Percentiles rank a stretch among this genome's conserved stretches.
Conservation (phyloP, 768 basidiomycete species). For the Tulasnella sp. region DNA sequence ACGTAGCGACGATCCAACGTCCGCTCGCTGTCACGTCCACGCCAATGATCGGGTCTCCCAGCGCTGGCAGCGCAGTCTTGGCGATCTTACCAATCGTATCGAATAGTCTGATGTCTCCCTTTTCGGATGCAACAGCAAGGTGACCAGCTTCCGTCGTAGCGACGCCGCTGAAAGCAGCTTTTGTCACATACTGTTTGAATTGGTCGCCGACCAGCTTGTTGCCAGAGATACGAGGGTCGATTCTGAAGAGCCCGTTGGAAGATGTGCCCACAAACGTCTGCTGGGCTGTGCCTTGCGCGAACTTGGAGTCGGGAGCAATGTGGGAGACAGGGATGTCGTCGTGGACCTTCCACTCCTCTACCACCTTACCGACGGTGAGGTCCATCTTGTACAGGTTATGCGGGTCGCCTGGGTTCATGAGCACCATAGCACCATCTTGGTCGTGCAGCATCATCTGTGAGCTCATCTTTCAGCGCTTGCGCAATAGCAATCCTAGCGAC, state of each 20-base stretch:
- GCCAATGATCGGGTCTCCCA: constrained; percentile 91
- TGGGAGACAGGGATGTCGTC: constrained; percentile 77
- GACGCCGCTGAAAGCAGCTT: constrained; percentile 91
- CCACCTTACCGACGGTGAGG: constrained; percentile 81
- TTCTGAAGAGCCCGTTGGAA: constrained; percentile 91
- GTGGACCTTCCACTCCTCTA: constrained; percentile 98
- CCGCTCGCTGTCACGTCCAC: constrained; percentile 92
- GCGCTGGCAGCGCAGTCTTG: constrained; percentile 90
- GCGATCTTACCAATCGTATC: constrained; percentile 97
- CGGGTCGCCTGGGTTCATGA: constrained; percentile 73
- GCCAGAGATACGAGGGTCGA: constrained; percentile 90
- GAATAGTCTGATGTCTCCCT: constrained; percentile 92
- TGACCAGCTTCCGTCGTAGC: constrained; percentile 78
- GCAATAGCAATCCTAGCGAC: no score
- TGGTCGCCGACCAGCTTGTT: constrained; percentile 89
- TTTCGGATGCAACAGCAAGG: constrained; percentile 88
- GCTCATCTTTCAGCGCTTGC: constrained; percentile 11
- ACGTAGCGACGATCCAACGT: constrained; percentile 91
- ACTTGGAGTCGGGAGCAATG: constrained; percentile 88
- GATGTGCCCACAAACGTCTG: constrained; percentile 91
- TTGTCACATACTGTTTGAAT: constrained; percentile 90
- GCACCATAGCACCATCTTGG: constrained; percentile 89
- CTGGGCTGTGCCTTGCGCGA: constrained; percentile 82
- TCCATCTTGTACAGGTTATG: constrained; percentile 85
- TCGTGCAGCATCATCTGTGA: constrained; percentile 88